These are phyloP conservation scores for Fusarium nygamai DNA, from an alignment of 2,329 filamentous ascomycete genomes.

Conservation along the genomic window DNA sequence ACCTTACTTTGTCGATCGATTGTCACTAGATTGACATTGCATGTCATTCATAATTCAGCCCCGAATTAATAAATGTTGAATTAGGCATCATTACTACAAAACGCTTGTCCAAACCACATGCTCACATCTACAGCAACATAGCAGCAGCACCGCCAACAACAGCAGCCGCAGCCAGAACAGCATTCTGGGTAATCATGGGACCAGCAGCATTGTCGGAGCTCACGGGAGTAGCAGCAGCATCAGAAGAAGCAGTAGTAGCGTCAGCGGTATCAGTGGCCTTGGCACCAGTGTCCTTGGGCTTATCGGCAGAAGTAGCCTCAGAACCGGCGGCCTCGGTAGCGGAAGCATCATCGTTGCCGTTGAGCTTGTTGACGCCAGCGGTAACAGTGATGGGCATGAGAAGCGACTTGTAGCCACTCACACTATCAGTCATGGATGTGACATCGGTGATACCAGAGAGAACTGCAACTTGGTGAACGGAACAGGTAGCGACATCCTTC, in stretches of 20 bases:
- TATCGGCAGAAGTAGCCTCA: slow-evolving; percentile 29
- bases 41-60: neutral
- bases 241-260: slow-evolving; percentile 6
- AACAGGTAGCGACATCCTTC: slow-evolving; percentile 42
- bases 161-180: slow-evolving; percentile 49
- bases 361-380: slow-evolving; percentile 51
- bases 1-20: neutral
- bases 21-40: neutral
- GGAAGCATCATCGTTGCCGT: slow-evolving; percentile 18
- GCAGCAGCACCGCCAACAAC: slow-evolving; percentile 48
- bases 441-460: neutral
- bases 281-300: slow-evolving; percentile 24
- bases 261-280: slow-evolving; percentile 14
- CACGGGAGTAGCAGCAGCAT: slow-evolving; percentile 27
- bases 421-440: neutral
- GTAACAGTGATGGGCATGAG: slow-evolving; percentile 50
- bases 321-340: slow-evolving; percentile 13
- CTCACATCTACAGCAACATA: slow-evolving; percentile 46
- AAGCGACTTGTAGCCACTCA: slow-evolving; percentile 25
- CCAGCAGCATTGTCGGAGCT: slow-evolving; percentile 45
- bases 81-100: slow-evolving; percentile 10
- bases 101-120: neutral
- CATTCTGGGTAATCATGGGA: slow-evolving; percentile 48
- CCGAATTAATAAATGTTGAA: slow-evolving; percentile 3
- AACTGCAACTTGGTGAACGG: neutral